Evolutionary conservation across 768 basidiomycete genomes (phyloP), one percentile per base, ranked within the genome.

Genomic region (Leucocoprinus leucothites): DNA sequence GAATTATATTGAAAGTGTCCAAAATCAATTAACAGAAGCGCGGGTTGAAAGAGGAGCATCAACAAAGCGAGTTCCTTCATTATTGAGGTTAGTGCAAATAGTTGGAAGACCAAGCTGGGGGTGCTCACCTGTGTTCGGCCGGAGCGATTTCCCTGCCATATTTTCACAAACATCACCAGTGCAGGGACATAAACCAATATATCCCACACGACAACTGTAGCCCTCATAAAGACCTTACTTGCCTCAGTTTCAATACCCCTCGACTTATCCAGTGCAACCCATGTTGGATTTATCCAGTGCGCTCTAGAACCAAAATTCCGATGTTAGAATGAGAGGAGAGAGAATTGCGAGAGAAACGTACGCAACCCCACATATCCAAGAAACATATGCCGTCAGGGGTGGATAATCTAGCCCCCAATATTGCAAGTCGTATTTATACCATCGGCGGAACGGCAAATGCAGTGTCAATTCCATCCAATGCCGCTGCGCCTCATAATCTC

Each of bases 401-500:
- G 94, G 94, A 71, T 98, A 98, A 69, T 98, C 95, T 48, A 98
- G 76, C 0, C 92, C 92, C 95, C 95, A 98, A 64, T 96, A 96
- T 34, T 82, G 82, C 26, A 91, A 75, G 64, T 96, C 91, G 67
- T 94, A 91, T 1, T 72, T 84, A 69, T 98, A 98, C 95, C 95
- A 98, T 58, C 87, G 71, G 13, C 71, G 72, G 18, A 82, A 63
- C 0, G 94, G 90, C 0, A 93, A 73, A 64, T 94, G 88, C 22
- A 85, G 69, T 2, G 91, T 92, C 36, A 96, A 66, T 62, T 95
- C 94, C 90, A 96, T 91, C 94, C 94, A 96, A 69, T 95, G 94
- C 51, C 94, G 76, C 64, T 95, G 94, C 0, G 94, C 94, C 67
- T 96, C 94, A 61, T 91, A 96, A 70, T 96, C 94, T 2, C 94